Evolutionary conservation across 139 green algal genomes (phyloP), one percentile per base, ranked within the genome.

Genomic region (Picochlorum sp.): DNA sequence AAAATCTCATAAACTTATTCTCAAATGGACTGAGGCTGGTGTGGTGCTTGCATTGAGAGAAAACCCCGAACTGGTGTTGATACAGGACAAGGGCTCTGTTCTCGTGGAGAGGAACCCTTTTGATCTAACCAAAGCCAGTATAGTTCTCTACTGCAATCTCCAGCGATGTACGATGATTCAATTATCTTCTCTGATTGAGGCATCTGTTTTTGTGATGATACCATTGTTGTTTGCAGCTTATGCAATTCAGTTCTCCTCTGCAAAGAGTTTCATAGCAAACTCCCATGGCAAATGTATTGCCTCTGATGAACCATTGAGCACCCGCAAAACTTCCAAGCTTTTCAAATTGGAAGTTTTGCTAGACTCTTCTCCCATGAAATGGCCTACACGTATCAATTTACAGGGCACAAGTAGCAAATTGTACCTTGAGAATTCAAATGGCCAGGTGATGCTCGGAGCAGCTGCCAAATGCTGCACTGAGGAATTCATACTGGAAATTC

Each of bases 401-500:
- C 34, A 41, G 34, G 34, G 34, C 4, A 41, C 34, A 41, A 41
- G 34, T 41, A n/a, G 50, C 18, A n/a, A 23, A 23, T 16, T 21
- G 20, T 74, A 70, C 67, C 57, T 74, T 23, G 69, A 60, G 23
- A 57, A 37, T 2, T 13, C 49, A 34, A 23, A 30, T n/a, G 31
- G 63, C 37, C 13, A 3, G 3, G 4, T 69, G 24, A 20, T 50
- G 13, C 18, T 16, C 18, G 11, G 5, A 11, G 8, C 23, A 10
- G 47, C 61, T 30, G 67, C 24, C 7, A 37, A 49, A n/a, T 74
- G 67, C 60, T 74, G 67, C 67, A 68, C 45, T 24, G 67, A 74
- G 56, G 60, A 74, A 49, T 56, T 74, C 26, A 51, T 74, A 49
- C 28, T 74, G 15, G 47, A 64, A 13, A 26, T 34, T 10, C 57